Conservation (phyloP, 2,329 filamentous ascomycete species). For the Gaeumannomyces tritici region DNA sequence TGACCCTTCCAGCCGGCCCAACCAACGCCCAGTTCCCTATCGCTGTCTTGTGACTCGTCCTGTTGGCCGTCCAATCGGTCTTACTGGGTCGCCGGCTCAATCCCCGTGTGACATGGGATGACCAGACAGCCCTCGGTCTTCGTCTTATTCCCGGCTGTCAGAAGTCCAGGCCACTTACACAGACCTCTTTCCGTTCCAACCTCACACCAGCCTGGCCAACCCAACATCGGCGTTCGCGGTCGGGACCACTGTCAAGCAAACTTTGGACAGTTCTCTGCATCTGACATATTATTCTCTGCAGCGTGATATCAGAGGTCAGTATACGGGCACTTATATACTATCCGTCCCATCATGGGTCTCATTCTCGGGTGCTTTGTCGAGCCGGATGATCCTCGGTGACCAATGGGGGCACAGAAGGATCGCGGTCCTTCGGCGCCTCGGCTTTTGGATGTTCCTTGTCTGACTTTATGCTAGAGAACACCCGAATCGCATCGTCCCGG, state of each 20-base stretch:
- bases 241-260: background rate
- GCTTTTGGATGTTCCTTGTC: background rate
- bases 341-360: background rate
- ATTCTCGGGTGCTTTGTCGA: background rate
- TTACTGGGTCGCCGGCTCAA: too few relatives aligned
- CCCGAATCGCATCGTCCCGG: background rate
- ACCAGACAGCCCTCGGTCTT: too few relatives aligned
- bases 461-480: background rate
- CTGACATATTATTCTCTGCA: background rate
- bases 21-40: too few relatives aligned
- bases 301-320: background rate
- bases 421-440: background rate
- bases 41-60: too few relatives aligned
- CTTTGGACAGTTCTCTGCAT: background rate
- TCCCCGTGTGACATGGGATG: too few relatives aligned
- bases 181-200: background rate
- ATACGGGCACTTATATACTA: background rate
- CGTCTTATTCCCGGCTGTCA: too few relatives aligned
- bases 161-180: background rate
- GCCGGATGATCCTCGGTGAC: background rate
- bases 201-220: background rate
- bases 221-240: background rate
- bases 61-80: too few relatives aligned
- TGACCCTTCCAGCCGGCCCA: too few relatives aligned
- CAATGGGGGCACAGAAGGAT: background rate